Evolutionary conservation across 1,139 yeast genomes (phyloP), one percentile per base, ranked within the genome.

Genomic region (Magnusiomyces starmeri): DNA sequence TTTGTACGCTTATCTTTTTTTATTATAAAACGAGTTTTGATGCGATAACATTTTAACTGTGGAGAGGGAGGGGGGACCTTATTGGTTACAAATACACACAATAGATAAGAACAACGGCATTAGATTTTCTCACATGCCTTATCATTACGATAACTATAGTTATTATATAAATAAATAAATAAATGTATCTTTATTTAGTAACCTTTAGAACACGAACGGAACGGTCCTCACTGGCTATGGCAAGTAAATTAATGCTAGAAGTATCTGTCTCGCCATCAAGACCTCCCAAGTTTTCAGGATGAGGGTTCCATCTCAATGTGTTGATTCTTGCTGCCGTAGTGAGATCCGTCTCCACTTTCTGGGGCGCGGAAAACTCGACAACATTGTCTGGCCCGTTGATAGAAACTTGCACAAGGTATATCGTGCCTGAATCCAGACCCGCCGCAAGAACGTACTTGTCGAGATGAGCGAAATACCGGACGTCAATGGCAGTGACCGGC

Each of bases 401-500:
- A 2, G 48, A 51, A 3, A 72, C 10, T 59, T 57, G 46, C 52
- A 68, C 69, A 14, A 72, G 56, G 20, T 62, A 65, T 26, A 77
- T 66, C 50, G 60, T 70, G 53, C 90, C 97, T 53, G 71, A 73
- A 60, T 90, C 97, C 39, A 82, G 70, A 1, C 98, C 98, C 16
- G 78, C 78, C 0, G 85, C 85, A 9, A 88, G 57, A 1, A 75
- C 46, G 14, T 73, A 56, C 25, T 64, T 66, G 20, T 65, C 66
- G 42, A 64, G n/a, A 32, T 59, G 49, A n/a, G 37, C 18, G 6
- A 32, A 14, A 42, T 64, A 66, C 56, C 70, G 75, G 3, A 81
- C 74, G 43, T 87, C 82, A 1, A 89, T 72, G 0, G 97, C 83
- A 0, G 97, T 88, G 1, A 85, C 83, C 0, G 96, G 79, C 10